Base-by-base conservation (phyloP, 768 basidiomycete genomes). In the Psilocybe cyanescens region DNA sequence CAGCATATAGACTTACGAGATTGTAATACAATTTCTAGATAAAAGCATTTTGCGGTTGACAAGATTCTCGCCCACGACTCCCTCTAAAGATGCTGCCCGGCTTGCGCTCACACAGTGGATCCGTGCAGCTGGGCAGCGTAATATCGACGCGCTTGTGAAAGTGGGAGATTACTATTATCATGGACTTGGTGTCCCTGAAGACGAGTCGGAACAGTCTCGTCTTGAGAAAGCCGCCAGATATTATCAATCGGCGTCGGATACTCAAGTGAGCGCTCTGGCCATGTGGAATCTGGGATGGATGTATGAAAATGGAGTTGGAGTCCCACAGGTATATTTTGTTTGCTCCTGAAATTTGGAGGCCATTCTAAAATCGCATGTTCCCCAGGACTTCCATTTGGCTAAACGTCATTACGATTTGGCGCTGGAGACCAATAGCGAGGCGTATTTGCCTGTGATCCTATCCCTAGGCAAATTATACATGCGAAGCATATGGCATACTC, bases 221-320 rank as follows among this genome's bases (percentile, higher is more conserved):
- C 87, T 88, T 72, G 95, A 97, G 72, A 95, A 95, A 67, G 97
- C 97, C 0, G 95, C 92, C 0, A 86, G 89, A 29, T 98, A 93
- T 71, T 99, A 99, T 69, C 95, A 93, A 70, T 91, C 92, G 31
- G 97, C 97, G 3, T 94, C 93, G 2, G 94, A 95, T 65, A 96
- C 94, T 2, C 93, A 96, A 62, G 67, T 91, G 68, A 97, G 95
- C 67, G 95, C 97, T 1, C 80, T 99, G 64, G 95, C 97, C 1
- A 94, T 97, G 89, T 98, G 95, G 95, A 97, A 98, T 70, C 77
- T 99, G 9, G 97, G 97, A 1, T 98, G 94, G 93, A 99, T 99
- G 97, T 99, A 98, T 73, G 97, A 99, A 77, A 94, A 95, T 67
- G 97, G 97, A 0, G 73, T 92, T 19, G 97, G 97, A 2, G 93